phyloP scores from a whole-genome alignment of 78 protist genomes.

The Isochrysis galbana region DNA sequence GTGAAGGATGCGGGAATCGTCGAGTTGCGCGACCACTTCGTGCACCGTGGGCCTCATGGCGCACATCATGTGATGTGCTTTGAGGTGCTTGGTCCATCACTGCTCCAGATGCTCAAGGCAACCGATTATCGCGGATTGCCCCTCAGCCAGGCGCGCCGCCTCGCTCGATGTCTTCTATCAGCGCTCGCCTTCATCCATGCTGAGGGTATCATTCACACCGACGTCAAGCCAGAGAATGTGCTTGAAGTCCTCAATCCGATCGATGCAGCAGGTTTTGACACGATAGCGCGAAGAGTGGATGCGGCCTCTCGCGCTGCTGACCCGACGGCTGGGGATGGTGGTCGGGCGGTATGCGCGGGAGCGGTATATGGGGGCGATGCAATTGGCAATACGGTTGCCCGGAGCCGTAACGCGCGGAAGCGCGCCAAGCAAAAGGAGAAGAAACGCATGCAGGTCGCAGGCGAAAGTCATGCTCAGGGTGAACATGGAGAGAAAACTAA shows the following conservation, averaged over 20 bases:
- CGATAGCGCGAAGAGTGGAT: not conserved
- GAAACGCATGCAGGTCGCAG: not conserved
- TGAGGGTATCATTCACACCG: slow-evolving; percentile 79
- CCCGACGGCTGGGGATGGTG: not conserved
- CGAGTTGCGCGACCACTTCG: slow-evolving; percentile 72
- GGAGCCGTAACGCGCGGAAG: slow-evolving; percentile 33
- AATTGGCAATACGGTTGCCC: not conserved
- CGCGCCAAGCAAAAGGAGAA: slow-evolving; percentile 23
- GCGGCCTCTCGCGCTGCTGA: too few species aligned
- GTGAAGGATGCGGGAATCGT: not conserved
- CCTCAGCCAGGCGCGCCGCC: not conserved
- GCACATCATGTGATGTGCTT: slow-evolving; percentile 84
- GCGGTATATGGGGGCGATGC: not conserved
- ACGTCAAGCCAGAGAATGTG: slow-evolving; percentile 96
- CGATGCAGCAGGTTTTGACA: not conserved
- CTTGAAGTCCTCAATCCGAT: not conserved
- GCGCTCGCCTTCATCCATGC: slow-evolving; percentile 88
- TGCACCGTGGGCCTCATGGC: slow-evolving; percentile 82
- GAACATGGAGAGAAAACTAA: too few species aligned
- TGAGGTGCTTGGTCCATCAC: slow-evolving; percentile 87
- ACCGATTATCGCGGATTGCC: not conserved
- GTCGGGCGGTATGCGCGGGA: not conserved
- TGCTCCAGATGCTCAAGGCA: slow-evolving; percentile 74
- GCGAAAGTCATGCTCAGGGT: too few species aligned
- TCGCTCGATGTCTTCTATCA: not conserved